Conservation (phyloP, 2,329 filamentous ascomycete genomes). For the Botrytis aclada region DNA sequence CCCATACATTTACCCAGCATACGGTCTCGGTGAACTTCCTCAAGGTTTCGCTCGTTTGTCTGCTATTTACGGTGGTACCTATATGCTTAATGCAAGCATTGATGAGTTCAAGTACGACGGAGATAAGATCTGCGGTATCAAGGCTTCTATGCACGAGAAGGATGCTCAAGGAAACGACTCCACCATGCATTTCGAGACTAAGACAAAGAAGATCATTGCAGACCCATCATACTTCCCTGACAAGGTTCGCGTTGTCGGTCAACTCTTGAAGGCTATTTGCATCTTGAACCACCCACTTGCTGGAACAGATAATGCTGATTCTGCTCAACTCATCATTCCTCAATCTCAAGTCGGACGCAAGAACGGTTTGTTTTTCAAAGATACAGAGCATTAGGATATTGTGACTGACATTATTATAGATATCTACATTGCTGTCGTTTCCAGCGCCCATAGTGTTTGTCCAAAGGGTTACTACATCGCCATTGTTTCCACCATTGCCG, state of each 20-base stretch:
- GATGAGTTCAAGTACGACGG: constrained; percentile 85
- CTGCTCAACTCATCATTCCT: constrained; percentile 92
- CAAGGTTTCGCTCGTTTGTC: constrained; percentile 97
- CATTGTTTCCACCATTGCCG: constrained; percentile 96
- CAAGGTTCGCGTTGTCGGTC: constrained; percentile 83
- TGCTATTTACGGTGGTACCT: constrained; percentile 97
- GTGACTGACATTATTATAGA: constrained; percentile 49
- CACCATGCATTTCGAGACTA: constrained; percentile 90
- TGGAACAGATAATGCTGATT: constrained; percentile 85
- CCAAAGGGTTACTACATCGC: constrained; percentile 99
- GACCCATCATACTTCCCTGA: constrained; percentile 95
- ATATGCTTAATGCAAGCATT: constrained; percentile 96
- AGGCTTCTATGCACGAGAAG: constrained; percentile 91
- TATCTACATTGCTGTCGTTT: constrained; percentile 95
- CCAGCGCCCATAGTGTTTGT: constrained; percentile 94
- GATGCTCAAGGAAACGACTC: constrained; percentile 55
- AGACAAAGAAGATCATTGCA: constrained; percentile 91
- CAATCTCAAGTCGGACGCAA: constrained; percentile 96
- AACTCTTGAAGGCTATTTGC: constrained; percentile 94
- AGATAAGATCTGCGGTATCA: constrained; percentile 88
- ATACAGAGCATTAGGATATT: constrained; percentile 16
- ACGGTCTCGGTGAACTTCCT: constrained; percentile 93
- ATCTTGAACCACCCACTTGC: constrained; percentile 93
- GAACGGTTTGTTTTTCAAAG: constrained; percentile 61
- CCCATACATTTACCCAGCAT: constrained; percentile 98